Evolutionary conservation across 169 alveolate genomes (phyloP).

Genomic region (Plasmodium blacklocki): DNA sequence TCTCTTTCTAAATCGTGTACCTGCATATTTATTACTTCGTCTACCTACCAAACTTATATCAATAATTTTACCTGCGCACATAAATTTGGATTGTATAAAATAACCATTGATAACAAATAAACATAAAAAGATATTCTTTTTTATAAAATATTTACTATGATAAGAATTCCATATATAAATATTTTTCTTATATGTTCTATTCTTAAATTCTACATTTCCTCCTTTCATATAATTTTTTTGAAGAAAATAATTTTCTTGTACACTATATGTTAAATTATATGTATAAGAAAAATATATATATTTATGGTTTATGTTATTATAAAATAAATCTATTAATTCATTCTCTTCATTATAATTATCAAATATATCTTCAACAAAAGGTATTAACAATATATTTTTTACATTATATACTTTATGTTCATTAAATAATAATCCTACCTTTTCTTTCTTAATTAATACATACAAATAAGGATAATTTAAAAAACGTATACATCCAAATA

Average conservation of each 20-base stretch:
- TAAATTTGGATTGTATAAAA: slow-evolving; percentile 74
- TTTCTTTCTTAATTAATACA: slow-evolving; percentile 75
- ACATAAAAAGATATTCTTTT: slow-evolving; percentile 29
- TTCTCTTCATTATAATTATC: slow-evolving; percentile 60
- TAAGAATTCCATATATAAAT: slow-evolving; percentile 78
- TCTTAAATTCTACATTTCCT: not conserved
- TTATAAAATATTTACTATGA: slow-evolving; percentile 70
- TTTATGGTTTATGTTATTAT: slow-evolving; percentile 76
- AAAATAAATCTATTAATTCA: slow-evolving; percentile 70
- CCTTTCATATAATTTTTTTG: slow-evolving; percentile 48
- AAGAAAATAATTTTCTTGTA: slow-evolving; percentile 72
- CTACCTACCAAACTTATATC: slow-evolving; percentile 89
- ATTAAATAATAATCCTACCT: slow-evolving; percentile 70
- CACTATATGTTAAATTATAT: slow-evolving; percentile 78
- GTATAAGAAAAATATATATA: slow-evolving; percentile 83
- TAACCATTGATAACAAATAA: slow-evolving; percentile 82
- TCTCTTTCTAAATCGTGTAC: slow-evolving; percentile 95
- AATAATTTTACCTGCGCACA: slow-evolving; percentile 73
- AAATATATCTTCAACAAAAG: slow-evolving; percentile 66
- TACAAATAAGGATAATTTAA: slow-evolving; percentile 77
- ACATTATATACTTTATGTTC: slow-evolving; percentile 80
- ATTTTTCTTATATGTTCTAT: slow-evolving; percentile 48
- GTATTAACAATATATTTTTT: slow-evolving; percentile 68
- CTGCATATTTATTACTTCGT: slow-evolving; percentile 94
- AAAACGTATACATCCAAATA: slow-evolving; percentile 79